Base-by-base conservation (phyloP, 2,329 filamentous ascomycete genomes). In the Rugonectria rugulosa region DNA sequence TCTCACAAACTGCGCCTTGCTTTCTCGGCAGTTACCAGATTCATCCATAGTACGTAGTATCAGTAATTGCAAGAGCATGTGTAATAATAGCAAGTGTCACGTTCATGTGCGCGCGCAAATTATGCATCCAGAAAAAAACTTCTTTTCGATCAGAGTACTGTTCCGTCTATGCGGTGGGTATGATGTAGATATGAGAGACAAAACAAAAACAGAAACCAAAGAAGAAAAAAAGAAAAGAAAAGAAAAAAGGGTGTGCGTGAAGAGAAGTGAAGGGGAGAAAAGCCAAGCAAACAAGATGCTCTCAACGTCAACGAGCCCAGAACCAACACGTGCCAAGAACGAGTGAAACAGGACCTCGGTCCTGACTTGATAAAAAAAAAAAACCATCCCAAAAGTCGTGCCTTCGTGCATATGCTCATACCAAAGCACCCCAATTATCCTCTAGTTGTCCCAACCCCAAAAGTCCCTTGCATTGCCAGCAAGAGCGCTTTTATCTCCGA, bases 331-430 rank as follows among this genome's bases (percentile, higher is more conserved):
- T 27, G 29, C 14, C 21, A 43, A 47, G 15, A 41, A 57, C 57
- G 48, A 23, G 52, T 56, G 52, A 56, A 38, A 59, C 32, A 51
- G 34, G 48, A 37, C 44, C 42, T 41, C 36, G 45, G 45, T 56
- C 56, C 56, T 52, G 41, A 34, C 49, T 55, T 47, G 37, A n/a
- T n/a, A n/a, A n/a, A n/a, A n/a, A n/a, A n/a, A 29, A 26, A 54
- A 43, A 56, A 50, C 43, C 49, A 56, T 62, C 59, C 55, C 48
- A 59, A n/a, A n/a, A 55, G 41, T 59, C 63, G 49, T 58, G 54
- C 59, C 64, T 50, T 64, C 48, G 60, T 66, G 59, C 56, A 52
- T 61, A 55, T 63, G 53, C 57, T 53, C 42, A 52, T 51, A 52
- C 53, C 37, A 27, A 40, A 53, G 49, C 43, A 53, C 36, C 55